Evolutionary conservation across 805 yeast species (phyloP).

Genomic region (Spathaspora gorwiae): DNA sequence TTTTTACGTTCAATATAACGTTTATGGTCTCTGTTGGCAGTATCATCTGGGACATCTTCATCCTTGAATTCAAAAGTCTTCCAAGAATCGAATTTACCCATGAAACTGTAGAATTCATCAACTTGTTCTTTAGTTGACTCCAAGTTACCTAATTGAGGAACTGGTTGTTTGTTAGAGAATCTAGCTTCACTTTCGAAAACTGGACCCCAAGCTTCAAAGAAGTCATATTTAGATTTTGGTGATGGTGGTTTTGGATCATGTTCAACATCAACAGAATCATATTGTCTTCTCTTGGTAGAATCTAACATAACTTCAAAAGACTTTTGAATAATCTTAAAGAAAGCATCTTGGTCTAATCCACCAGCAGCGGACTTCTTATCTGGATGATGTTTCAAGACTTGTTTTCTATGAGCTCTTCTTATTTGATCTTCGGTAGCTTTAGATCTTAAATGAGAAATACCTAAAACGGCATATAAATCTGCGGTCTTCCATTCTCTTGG

Average conservation of each 20-base stretch:
- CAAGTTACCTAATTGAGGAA: constrained; percentile 71
- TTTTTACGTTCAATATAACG: constrained; percentile 98
- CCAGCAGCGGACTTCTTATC: constrained; percentile 94
- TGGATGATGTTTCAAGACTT: constrained; percentile 95
- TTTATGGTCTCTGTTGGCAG: constrained; percentile 98
- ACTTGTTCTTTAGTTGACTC: constrained; percentile 74
- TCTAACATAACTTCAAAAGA: constrained; percentile 89
- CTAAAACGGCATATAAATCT: constrained; percentile 94
- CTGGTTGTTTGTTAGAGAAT: constrained; percentile 88
- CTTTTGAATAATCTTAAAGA: constrained; percentile 96
- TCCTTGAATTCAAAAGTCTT: constrained; percentile 96
- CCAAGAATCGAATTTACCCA: constrained; percentile 97
- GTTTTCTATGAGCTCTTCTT: constrained; percentile 94
- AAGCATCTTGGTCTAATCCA: constrained; percentile 87
- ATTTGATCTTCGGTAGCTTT: constrained; percentile 89
- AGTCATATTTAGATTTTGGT: constrained; percentile 64
- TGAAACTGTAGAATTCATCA: constrained; percentile 84
- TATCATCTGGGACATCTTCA: constrained; percentile 99
- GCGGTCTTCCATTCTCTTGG: constrained; percentile 98
- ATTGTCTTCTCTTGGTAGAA: constrained; percentile 83
- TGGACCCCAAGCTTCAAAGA: constrained; percentile 88
- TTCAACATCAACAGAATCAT: constrained; percentile 87
- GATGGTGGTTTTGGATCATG: constrained; percentile 84
- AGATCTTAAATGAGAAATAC: constrained; percentile 86
- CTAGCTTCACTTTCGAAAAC: constrained; percentile 87